Evolutionary conservation across 106 monocot genomes (phyloP).

Genomic region (Amphibolis antarctica): DNA sequence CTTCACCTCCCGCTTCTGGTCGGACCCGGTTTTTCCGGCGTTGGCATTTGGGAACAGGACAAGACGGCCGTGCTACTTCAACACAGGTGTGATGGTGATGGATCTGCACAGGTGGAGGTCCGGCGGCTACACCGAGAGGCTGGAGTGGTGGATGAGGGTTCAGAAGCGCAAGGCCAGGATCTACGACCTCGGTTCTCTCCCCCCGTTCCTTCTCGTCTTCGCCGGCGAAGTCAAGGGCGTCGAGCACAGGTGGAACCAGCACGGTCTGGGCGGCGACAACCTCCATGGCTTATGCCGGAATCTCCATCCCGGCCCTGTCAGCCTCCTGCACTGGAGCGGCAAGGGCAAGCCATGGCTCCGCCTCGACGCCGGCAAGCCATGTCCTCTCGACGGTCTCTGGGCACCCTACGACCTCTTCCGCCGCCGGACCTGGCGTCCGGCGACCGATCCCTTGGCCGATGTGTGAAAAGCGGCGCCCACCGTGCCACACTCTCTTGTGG

Average conservation of each 20-base stretch:
- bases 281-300: slow-evolving; percentile 2
- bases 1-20: no score
- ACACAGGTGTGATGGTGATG: no score
- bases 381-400: slow-evolving; percentile 4
- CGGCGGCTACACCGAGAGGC: not conserved
- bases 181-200: slow-evolving; percentile 8
- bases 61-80: no score
- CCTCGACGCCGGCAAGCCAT: slow-evolving; percentile 5
- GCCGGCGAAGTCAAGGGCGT: slow-evolving; percentile 3
- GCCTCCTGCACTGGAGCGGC: slow-evolving; percentile 8
- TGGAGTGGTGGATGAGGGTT: slow-evolving; percentile 5
- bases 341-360: slow-evolving; percentile 9
- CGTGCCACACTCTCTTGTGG: no score
- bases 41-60: no score
- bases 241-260: no score
- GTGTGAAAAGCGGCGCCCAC: no score
- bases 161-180: slow-evolving; percentile 3
- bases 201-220: slow-evolving; percentile 3
- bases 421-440: no score
- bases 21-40: no score
- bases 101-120: slow-evolving; percentile 4
- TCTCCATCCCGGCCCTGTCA: slow-evolving; percentile 4
- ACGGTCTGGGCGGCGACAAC: no score
- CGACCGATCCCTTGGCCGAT: no score
- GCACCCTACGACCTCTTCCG: slow-evolving; percentile 8